Base-by-base conservation (phyloP, 371 early-diverging fungal genomes). In the Mortierella sp. region DNA sequence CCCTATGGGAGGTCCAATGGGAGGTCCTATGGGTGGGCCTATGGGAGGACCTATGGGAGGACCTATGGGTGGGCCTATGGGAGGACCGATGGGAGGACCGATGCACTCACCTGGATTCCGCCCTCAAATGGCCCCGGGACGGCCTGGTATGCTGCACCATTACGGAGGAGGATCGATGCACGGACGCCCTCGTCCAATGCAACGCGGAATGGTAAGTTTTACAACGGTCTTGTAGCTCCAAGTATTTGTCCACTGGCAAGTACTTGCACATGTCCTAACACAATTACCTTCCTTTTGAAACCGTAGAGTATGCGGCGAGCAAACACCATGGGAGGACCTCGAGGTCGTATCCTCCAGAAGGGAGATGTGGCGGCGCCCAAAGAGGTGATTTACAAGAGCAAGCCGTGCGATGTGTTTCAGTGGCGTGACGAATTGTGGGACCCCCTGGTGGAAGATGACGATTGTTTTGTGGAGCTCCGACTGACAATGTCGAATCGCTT, bases 401-500 rank as follows among this genome's bases (percentile, higher is more conserved):
- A 73, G 74, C 82, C 87, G 21, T 86, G 87, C 49, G 87, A 86
- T 72, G 87, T 86, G 38, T 86, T 86, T 77, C 82, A 82, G 8
- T 86, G 87, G 87, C 82, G 82, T 6, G 87, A 86, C 27, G 87
- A 86, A 46, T 63, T 76, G 56, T 86, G 87, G 87, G 87, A 86
- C 24, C 87, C 87, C 2, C 54, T 86, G 71, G 80, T 86, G 24
- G 87, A 86, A 18, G 83, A 86, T 12, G 87, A 86, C n/a, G 87
- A 86, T 68, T 79, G 79, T 32, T 63, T 54, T 12, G 79, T 72
- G 43, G 87, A 86, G 24, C 80, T 86, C 14, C 87, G 87, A 10
- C 27, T 86, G 78, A 86, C 87, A n/a, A 75, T 80, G 4, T 71
- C 87, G 49, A 82, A 82, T 43, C 87, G 87, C 16, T 70, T 86